Evolutionary conservation across 2,329 filamentous ascomycete species (phyloP), one percentile per base, ranked within the genome.

Genomic region (Penicillium expansum): DNA sequence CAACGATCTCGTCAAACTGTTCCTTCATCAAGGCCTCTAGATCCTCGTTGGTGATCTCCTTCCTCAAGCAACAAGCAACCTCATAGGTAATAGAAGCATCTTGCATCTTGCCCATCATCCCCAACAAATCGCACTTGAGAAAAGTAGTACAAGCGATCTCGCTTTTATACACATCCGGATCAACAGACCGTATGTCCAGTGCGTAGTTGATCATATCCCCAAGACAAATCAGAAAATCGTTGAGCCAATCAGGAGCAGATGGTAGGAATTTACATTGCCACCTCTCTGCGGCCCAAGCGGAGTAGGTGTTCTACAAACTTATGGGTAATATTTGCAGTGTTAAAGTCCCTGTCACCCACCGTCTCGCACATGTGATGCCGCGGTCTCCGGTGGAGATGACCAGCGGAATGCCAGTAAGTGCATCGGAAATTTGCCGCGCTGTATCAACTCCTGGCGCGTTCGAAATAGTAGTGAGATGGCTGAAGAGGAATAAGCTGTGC

Each of bases 271-370:
- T 55, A 50, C 29, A 50, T 50, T 18, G 29, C 44, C 16, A 32
- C 20, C 1, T 50, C 43, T 4, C n/a, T 20, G 1, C 14, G 16
- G 1, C 16, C 66, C 54, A 9, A 62, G 55, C 48, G 64, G 30
- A 54, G 10, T 6, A 48, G 22, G 13, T 70, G 66, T 41, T 69
- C 61, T 4, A 65, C 67, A 41, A 69, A 37, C 49, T 69, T 68
- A 55, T 65, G 59, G 30, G 52, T 52, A 3, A 52, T 47, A 52
- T 57, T 64, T 42, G 61, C 63, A 45, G 66, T 70, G 24, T 63
- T 63, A 44, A 66, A 65, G 44, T 68, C 62, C 48, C 65, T 61
- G 11, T 68, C 59, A 2, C 64, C 67, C n/a, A 69, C 55, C 13
- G 63, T 69, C 8, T 37, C 56, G 27, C 51, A 58, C 57, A 64